phyloP scores from a whole-genome alignment of 352 stramenopile genomes.

The Globisporangium spinosum region DNA sequence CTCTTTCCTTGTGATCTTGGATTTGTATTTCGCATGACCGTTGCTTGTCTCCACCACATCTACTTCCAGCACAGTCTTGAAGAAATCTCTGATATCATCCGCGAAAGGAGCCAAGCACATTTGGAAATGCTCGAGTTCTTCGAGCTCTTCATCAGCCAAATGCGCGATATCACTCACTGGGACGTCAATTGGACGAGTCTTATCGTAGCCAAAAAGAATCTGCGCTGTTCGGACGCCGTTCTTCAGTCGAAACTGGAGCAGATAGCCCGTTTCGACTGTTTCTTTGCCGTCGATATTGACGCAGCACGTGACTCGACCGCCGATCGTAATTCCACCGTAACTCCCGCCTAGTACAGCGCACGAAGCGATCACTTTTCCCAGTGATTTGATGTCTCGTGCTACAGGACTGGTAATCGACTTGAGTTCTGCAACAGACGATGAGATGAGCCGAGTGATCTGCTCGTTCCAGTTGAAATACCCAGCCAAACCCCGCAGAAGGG shows the following conservation, averaged over 20 bases:
- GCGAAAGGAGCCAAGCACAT: constrained; percentile 28
- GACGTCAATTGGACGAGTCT: constrained; percentile 46
- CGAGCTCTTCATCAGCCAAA: constrained; percentile 40
- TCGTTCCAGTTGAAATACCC: constrained; percentile 31
- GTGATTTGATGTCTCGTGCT: not conserved
- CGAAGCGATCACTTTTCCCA: constrained; percentile 33
- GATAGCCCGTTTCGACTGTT: constrained; percentile 62
- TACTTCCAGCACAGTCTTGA: constrained; percentile 26
- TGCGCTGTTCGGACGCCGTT: constrained; percentile 37
- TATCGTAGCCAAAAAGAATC: constrained; percentile 70
- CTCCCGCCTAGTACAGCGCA: constrained; percentile 54
- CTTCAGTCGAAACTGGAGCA: constrained; percentile 50
- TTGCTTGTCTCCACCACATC: not conserved
- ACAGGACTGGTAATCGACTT: not conserved
- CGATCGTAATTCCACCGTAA: constrained; percentile 45
- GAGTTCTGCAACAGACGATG: constrained; percentile 15
- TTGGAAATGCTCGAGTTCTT: constrained; percentile 36
- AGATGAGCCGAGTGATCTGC: constrained; percentile 27
- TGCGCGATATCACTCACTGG: constrained; percentile 45
- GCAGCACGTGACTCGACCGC: constrained; percentile 61
- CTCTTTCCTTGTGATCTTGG: constrained; percentile 56
- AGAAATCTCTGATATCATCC: constrained; percentile 27
- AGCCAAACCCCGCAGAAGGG: constrained; percentile 37
- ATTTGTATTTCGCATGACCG: constrained; percentile 25
- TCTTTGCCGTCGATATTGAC: constrained; percentile 76